phyloP scores from a whole-genome alignment of 129 eudicot genomes.

The Artemisia argyi region DNA sequence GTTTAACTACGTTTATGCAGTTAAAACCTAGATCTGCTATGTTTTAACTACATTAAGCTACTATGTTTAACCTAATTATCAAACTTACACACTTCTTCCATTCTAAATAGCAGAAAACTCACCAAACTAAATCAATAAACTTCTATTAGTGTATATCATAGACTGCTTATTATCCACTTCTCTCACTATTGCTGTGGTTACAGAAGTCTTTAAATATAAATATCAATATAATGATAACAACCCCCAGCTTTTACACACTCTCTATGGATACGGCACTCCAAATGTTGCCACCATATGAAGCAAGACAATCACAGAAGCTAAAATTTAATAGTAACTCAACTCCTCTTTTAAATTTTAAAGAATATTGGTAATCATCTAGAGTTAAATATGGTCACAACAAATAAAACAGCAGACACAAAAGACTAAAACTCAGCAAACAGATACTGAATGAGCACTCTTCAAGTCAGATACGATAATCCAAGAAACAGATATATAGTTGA shows the following conservation, averaged over 20 bases:
- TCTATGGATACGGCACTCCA: background rate
- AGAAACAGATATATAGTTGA: background rate
- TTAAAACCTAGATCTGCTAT: too few relatives aligned
- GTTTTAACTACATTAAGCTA: too few relatives aligned
- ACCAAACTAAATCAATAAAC: background rate
- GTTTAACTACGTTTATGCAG: too few relatives aligned
- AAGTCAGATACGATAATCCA: background rate
- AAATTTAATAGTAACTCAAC: conserved; percentile 10
- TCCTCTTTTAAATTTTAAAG: background rate
- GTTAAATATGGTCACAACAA: conserved; percentile 1
- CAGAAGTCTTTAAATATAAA: background rate
- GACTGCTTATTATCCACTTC: background rate
- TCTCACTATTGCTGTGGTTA: background rate
- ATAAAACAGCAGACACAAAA: conserved; percentile 8
- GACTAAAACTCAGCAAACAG: conserved; percentile 16
- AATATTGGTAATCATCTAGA: conserved; percentile 7
- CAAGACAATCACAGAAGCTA: conserved; percentile 9
- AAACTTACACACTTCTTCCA: background rate
- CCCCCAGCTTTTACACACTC: conserved; percentile 3
- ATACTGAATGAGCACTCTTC: background rate
- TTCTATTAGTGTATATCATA: background rate
- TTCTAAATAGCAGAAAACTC: background rate
- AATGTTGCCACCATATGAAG: conserved; percentile 10
- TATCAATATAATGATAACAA: background rate
- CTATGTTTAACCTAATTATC: background rate